Evolutionary conservation across 2,329 filamentous ascomycete genomes (phyloP).

Genomic region (Alternaria solani): DNA sequence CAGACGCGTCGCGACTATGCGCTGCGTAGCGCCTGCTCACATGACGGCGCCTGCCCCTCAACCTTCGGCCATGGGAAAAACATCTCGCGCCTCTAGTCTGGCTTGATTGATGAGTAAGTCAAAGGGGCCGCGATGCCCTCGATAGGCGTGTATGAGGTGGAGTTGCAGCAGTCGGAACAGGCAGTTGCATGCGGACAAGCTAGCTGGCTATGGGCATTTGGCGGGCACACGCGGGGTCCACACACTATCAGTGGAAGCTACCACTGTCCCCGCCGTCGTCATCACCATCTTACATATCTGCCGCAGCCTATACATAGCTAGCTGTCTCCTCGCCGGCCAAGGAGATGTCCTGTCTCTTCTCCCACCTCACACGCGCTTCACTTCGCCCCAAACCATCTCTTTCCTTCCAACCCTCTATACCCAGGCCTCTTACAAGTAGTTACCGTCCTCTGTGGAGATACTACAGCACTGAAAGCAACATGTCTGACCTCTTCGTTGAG

Average conservation of each 20-base stretch:
- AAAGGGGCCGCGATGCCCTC: not conserved
- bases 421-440: constrained; percentile 16
- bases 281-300: constrained; percentile 17
- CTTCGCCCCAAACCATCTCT: constrained; percentile 6
- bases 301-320: constrained; percentile 30
- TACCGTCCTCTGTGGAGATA: constrained; percentile 23
- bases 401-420: constrained; percentile 10
- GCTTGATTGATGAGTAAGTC: constrained; percentile 1
- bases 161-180: constrained; percentile 26
- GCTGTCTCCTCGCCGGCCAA: constrained; percentile 25
- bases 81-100: not conserved
- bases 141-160: constrained; percentile 22
- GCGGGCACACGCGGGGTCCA: constrained; percentile 27
- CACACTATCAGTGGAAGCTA: constrained; percentile 13
- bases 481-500: constrained; percentile 63
- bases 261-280: constrained; percentile 11
- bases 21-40: constrained; percentile 2
- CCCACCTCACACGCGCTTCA: constrained; percentile 29
- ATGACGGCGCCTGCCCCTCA: not conserved
- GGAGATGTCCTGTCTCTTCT: constrained; percentile 35
- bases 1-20: constrained; percentile 16
- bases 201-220: constrained; percentile 20
- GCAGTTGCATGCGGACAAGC: constrained; percentile 36
- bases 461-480: constrained; percentile 33
- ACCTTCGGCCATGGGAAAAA: not conserved